These are phyloP conservation scores for Calycina herbarum DNA, from an alignment of 2,329 filamentous ascomycete genomes.

Conservation along the genomic window DNA sequence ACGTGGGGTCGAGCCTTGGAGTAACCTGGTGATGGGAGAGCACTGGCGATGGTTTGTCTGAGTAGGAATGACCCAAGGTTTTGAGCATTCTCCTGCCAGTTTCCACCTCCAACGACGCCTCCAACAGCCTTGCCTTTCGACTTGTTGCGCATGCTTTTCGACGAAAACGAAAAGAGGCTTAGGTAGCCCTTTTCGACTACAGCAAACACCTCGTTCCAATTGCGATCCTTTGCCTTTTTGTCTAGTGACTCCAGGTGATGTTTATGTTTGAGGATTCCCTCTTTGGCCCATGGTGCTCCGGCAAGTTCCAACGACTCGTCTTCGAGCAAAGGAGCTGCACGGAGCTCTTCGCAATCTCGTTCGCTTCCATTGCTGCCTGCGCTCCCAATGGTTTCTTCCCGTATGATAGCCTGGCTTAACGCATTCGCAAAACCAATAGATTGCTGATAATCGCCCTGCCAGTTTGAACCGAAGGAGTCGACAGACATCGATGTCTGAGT, in stretches of 20 bases:
- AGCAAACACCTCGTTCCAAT: slow-evolving; percentile 94
- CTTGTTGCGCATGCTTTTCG: slow-evolving; percentile 73
- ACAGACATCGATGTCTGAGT: slow-evolving; percentile 91
- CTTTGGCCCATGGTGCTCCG: slow-evolving; percentile 97
- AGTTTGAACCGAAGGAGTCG: slow-evolving; percentile 80
- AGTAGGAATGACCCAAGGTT: slow-evolving; percentile 84
- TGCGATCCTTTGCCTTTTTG: slow-evolving; percentile 89
- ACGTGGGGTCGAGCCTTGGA: slow-evolving; percentile 88
- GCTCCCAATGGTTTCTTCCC: slow-evolving; percentile 70
- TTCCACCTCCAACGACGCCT: slow-evolving; percentile 84
- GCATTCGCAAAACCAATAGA: slow-evolving; percentile 98
- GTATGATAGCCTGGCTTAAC: slow-evolving; percentile 92
- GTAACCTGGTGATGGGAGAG: slow-evolving; percentile 87
- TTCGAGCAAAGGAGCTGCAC: slow-evolving; percentile 69
- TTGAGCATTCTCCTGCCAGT: slow-evolving; percentile 97
- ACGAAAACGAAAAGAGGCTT: slow-evolving; percentile 89
- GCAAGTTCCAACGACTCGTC: slow-evolving; percentile 90
- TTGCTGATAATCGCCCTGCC: slow-evolving; percentile 84
- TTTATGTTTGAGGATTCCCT: slow-evolving; percentile 94
- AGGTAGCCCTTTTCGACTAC: slow-evolving; percentile 94
- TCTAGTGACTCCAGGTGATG: slow-evolving; percentile 90
- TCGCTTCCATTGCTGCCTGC: slow-evolving; percentile 41
- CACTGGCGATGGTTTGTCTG: slow-evolving; percentile 87
- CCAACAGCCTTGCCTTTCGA: slow-evolving; percentile 53
- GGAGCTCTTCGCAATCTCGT: slow-evolving; percentile 37